phyloP scores from a whole-genome alignment of 352 stramenopile genomes.

The Globisporangium splendens region DNA sequence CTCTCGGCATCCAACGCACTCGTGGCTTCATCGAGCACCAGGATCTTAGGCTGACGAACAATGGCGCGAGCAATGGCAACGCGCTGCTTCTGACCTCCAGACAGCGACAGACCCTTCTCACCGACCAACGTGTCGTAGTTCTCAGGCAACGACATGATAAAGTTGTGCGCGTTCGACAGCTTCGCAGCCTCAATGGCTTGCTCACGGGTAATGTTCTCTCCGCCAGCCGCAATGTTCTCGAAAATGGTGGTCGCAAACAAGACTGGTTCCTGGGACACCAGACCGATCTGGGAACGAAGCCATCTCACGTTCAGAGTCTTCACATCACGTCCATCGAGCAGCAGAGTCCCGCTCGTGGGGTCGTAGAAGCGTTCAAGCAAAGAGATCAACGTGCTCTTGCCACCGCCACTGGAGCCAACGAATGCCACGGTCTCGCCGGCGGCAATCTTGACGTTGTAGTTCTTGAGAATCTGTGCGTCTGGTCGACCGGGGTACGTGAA shows the following conservation, averaged over 20 bases:
- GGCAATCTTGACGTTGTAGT: constrained; percentile 70
- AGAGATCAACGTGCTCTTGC: constrained; percentile 82
- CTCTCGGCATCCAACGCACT: constrained; percentile 26
- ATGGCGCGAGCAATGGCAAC: constrained; percentile 27
- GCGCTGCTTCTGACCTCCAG: constrained; percentile 32
- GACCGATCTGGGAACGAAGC: constrained; percentile 55
- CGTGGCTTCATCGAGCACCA: constrained; percentile 28
- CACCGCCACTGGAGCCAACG: constrained; percentile 82
- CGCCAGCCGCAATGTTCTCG: constrained; percentile 77
- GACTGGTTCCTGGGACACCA: constrained; percentile 86
- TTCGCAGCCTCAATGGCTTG: constrained; percentile 10
- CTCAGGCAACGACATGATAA: constrained; percentile 78
- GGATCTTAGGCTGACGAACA: constrained; percentile 16
- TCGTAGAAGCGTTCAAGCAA: constrained; percentile 88
- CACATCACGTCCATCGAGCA: constrained; percentile 78
- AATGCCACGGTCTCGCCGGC: constrained; percentile 83
- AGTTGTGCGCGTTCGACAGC: constrained; percentile 29
- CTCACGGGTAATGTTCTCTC: constrained; percentile 5
- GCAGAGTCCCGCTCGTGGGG: constrained; percentile 49
- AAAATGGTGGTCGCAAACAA: constrained; percentile 86
- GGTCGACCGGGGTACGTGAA: constrained; percentile 82
- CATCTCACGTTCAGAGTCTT: constrained; percentile 74
- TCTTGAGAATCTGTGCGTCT: constrained; percentile 58
- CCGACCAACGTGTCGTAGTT: constrained; percentile 63
- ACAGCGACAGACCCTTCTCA: constrained; percentile 30